Evolutionary conservation across 2,329 filamentous ascomycete species (phyloP).

Genomic region (Thelonectria discophora): DNA sequence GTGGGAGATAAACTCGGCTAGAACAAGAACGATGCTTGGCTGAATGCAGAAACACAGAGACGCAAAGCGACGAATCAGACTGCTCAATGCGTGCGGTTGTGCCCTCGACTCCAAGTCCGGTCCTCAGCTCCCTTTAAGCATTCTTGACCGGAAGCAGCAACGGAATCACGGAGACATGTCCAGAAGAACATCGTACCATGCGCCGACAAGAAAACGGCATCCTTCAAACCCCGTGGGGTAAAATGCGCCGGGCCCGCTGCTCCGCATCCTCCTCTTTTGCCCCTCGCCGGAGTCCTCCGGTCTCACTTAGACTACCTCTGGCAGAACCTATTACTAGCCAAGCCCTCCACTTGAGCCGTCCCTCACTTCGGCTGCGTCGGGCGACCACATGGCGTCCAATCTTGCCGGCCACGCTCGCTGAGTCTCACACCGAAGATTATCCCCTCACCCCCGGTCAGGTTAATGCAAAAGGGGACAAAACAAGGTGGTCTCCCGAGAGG

Average conservation of each 20-base stretch:
- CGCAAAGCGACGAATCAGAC: constrained; percentile 14
- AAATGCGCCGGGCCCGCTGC: not conserved
- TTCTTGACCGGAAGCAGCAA: not conserved
- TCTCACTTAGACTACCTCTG: not conserved
- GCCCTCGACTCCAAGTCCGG: not conserved
- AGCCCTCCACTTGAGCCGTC: constrained; percentile 17
- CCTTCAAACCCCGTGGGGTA: constrained; percentile 15
- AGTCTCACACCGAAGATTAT: not conserved
- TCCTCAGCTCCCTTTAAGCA: constrained; percentile 12
- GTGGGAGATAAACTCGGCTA: no score
- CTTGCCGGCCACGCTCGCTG: not conserved
- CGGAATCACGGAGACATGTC: not conserved
- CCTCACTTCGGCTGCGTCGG: constrained; percentile 17
- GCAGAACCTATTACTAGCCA: not conserved
- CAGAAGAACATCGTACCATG: not conserved
- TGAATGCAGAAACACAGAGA: not conserved
- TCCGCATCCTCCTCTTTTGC: not conserved
- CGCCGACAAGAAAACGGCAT: not conserved
- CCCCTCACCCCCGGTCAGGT: not conserved
- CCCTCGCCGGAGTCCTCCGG: not conserved
- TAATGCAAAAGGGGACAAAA: constrained; percentile 10
- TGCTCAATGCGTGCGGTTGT: not conserved
- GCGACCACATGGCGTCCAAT: constrained; percentile 19
- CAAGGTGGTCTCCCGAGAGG: constrained; percentile 5
- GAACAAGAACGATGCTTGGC: not conserved